A percentile compares a stretch with the other conserved stretches of the same genome.
Evolutionary conservation across 371 early-diverging fungal species (phyloP).

Genomic region (Rhizopus arrhizus): DNA sequence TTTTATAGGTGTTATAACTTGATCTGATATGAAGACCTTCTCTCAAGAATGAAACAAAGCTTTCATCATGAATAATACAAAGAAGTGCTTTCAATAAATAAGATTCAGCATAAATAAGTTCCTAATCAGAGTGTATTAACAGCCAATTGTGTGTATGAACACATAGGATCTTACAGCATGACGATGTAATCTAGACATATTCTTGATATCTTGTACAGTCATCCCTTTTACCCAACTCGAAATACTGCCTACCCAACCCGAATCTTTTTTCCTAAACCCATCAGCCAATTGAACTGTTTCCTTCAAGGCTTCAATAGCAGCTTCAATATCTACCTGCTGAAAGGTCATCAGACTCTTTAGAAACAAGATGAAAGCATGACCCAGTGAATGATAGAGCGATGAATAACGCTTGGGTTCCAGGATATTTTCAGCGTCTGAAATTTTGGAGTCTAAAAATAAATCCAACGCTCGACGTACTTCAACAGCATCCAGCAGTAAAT

Average conservation of each 20-base stretch:
- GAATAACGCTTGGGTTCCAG: conserved; percentile 46
- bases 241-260: conserved; percentile 37
- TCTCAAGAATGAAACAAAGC: conserved; percentile 69
- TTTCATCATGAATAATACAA: conserved; percentile 70
- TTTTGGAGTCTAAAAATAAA: conserved; percentile 68
- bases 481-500: conserved; percentile 44
- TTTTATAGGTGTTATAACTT: conserved; percentile 66
- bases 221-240: conserved; percentile 47
- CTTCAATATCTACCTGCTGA: conserved; percentile 62
- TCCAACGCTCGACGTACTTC: conserved; percentile 65
- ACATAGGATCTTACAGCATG: conserved; percentile 60
- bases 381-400: conserved; percentile 70
- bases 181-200: conserved; percentile 68
- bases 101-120: conserved; percentile 77
- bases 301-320: conserved; percentile 62
- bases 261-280: conserved; percentile 55
- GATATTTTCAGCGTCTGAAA: conserved; percentile 64
- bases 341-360: conserved; percentile 79
- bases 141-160: conserved; percentile 3
- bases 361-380: conserved; percentile 66
- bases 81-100: conserved; percentile 70
- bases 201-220: conserved; percentile 47
- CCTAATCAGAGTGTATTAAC: conserved; percentile 32
- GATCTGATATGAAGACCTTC: conserved; percentile 75
- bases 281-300: conserved; percentile 61